Evolutionary conservation across 2,329 filamentous ascomycete genomes (phyloP), one percentile per base, ranked within the genome.

Genomic region (Lizonia empirigonia): DNA sequence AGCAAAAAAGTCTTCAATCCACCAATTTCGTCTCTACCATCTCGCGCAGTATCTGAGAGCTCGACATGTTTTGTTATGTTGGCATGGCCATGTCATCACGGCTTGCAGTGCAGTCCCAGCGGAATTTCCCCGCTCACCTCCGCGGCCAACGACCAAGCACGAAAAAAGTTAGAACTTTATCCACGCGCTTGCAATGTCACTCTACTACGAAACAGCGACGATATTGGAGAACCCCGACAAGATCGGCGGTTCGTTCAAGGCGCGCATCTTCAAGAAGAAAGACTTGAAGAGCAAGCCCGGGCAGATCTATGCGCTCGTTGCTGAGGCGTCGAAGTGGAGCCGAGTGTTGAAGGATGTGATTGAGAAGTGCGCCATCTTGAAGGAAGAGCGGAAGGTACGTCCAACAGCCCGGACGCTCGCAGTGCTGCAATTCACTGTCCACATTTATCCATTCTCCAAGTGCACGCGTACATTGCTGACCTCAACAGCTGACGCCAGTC

Each of bases 301-400:
- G 9, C 90, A 95, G 69, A 79, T 97, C 7, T 97, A 94, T 70
- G 94, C 94, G 7, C 79, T 99, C 27, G 88, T 91, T 18, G 83
- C 88, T 18, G 92, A 97, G 74, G 86, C 90, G 1, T 86, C 88
- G 61, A 97, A 96, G 85, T 97, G 93, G 90, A 94, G 92, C 63
- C 72, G 79, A 3, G 80, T 97, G 2, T 76, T 99, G 38, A 91
- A 91, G 65, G 91, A 96, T 67, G 87, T 97, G n/a, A 85, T 99
- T 67, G 91, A 97, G 62, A 85, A 82, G 59, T 83, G 91, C 1
- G 87, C 85, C 3, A 76, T 97, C 27, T 76, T 97, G 27, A 81
- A 82, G n/a, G 76, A 86, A 8, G 94, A 99, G 77, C 87, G 85
- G 58, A 96, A 96, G 85, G 92, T 94, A 71, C 60, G 76, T 59